Evolutionary conservation across 2,329 filamentous ascomycete genomes (phyloP).

Genomic region (Sclerotinia spermophila): DNA sequence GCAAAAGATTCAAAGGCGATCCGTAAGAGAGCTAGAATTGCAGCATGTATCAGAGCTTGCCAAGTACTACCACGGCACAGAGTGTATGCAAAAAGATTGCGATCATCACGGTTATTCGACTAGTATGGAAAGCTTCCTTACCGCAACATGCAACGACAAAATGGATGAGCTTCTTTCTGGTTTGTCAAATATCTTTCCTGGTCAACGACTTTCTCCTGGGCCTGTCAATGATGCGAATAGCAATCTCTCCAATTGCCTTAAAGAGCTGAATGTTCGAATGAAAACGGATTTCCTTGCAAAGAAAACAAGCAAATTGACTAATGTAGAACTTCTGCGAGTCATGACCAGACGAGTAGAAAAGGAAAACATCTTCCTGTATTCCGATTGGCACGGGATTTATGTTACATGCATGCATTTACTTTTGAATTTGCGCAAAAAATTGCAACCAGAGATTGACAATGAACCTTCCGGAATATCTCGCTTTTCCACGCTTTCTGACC

Average conservation of each 20-base stretch:
- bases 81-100: not conserved
- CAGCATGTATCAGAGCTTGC: not conserved
- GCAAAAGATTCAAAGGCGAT: not conserved
- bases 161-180: not conserved
- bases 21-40: not conserved
- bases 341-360: constrained; percentile 18
- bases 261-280: not conserved
- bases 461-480: not conserved
- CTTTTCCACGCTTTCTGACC: not conserved
- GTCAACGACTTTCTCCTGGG: not conserved
- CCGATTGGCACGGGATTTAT: constrained; percentile 23
- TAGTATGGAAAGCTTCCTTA: not conserved
- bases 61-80: not conserved
- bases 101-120: not conserved
- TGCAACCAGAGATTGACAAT: not conserved
- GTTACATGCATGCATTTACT: constrained; percentile 3
- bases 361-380: constrained; percentile 23
- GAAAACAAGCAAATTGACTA: constrained; percentile 14
- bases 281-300: constrained; percentile 5
- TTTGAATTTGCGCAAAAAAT: not conserved
- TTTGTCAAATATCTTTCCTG: not conserved
- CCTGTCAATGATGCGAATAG: not conserved
- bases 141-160: not conserved
- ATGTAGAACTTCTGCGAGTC: constrained; percentile 20
- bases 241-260: not conserved